Conservation (phyloP, 2,329 filamentous ascomycete genomes). For the Dryadomyces quercus-mongolicae region DNA sequence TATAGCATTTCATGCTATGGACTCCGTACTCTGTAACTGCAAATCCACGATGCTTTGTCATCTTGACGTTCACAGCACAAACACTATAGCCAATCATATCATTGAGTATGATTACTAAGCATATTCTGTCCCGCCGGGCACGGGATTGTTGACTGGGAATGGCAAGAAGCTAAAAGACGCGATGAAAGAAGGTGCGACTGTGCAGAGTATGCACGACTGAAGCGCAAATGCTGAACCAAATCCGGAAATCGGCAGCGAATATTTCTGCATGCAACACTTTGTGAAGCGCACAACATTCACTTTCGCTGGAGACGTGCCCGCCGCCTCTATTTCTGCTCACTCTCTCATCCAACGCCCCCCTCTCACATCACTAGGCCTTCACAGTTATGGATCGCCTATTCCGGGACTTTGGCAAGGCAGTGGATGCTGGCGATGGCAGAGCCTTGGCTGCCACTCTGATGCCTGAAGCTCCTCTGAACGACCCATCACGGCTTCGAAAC, state of each 20-base stretch:
- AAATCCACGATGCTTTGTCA: background rate
- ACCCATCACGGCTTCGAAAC: conserved; percentile 53
- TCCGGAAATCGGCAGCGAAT: background rate
- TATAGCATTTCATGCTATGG: no score
- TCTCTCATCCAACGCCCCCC: background rate
- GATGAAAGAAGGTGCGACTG: background rate
- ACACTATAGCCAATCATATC: no score
- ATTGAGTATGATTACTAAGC: background rate
- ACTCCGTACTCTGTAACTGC: no score
- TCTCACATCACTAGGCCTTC: no score
- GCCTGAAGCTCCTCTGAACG: conserved; percentile 50
- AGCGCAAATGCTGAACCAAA: background rate
- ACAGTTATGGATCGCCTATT: conserved; percentile 59
- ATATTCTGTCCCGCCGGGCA: background rate
- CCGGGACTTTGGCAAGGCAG: conserved; percentile 58
- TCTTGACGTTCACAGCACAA: background rate
- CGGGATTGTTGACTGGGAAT: background rate
- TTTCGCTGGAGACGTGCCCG: background rate
- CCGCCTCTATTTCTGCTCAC: background rate
- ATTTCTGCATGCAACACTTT: no score
- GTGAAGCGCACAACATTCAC: no score
- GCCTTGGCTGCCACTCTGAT: conserved; percentile 62
- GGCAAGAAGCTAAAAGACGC: background rate
- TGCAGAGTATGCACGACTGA: background rate
- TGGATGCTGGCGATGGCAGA: conserved; percentile 54